Evolutionary conservation across 2,329 filamentous ascomycete species (phyloP).

Genomic region (Juglanconis juglandina): DNA sequence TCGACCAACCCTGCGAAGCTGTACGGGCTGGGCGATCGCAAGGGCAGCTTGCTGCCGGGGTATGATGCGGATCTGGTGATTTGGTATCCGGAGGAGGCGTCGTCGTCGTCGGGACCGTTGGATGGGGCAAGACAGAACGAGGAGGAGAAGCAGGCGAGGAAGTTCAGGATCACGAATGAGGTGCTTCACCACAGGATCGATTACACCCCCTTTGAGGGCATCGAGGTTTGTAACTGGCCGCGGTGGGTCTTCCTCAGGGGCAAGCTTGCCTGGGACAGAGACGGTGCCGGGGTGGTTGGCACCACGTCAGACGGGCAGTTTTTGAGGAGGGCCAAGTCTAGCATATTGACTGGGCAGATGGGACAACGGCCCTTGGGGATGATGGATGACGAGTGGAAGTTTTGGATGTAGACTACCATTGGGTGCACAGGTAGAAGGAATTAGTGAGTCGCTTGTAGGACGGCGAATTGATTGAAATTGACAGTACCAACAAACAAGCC

Average conservation of each 20-base stretch:
- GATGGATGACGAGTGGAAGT: conserved; percentile 14
- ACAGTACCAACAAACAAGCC: too few species aligned
- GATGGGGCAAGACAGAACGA: too few species aligned
- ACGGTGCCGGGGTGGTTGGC: conserved; percentile 47
- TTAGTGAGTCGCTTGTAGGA: too few species aligned
- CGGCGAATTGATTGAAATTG: too few species aligned
- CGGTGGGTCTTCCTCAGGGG: conserved; percentile 58
- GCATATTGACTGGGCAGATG: conserved; percentile 17
- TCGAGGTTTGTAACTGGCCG: conserved; percentile 56
- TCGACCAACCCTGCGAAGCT: conserved; percentile 54
- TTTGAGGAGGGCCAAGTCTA: conserved; percentile 24
- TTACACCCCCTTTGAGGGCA: conserved; percentile 61
- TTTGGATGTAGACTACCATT: conserved; percentile 3
- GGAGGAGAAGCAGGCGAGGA: conserved; percentile 20
- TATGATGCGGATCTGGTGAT: conserved; percentile 55
- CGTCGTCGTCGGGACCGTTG: too few species aligned
- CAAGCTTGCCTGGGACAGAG: conserved; percentile 54
- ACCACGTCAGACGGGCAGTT: conserved; percentile 47
- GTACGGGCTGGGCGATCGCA: conserved; percentile 50
- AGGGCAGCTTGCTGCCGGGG: conserved; percentile 49
- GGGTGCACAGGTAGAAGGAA: not conserved
- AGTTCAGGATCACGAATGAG: conserved; percentile 43
- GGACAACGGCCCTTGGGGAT: conserved; percentile 10
- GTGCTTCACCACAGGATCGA: conserved; percentile 60
- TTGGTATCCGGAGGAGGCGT: conserved; percentile 46